These are phyloP conservation scores for Fraxinus sp. DNA, from an alignment of 305 asterid species.

Conservation along the genomic window DNA sequence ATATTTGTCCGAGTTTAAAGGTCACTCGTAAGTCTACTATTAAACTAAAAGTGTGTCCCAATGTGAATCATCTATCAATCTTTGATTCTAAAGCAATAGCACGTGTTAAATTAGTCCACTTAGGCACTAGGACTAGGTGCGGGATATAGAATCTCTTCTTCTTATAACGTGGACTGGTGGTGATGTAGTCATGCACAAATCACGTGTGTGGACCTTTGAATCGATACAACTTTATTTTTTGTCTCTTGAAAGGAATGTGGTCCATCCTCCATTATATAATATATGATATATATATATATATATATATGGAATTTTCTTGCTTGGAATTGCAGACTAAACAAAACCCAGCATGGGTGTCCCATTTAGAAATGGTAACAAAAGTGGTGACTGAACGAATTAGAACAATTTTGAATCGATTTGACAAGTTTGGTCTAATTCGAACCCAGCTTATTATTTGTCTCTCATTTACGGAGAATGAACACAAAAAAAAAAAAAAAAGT, in stretches of 20 bases:
- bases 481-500: background rate
- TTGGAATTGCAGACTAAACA: background rate
- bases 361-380: too few species aligned
- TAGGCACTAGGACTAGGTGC: background rate
- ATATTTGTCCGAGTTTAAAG: background rate
- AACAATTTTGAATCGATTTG: background rate
- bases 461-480: background rate
- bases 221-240: slow-evolving; percentile 36
- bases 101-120: background rate
- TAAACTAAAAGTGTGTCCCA: background rate
- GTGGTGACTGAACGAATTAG: background rate
- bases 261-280: background rate
- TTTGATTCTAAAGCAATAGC: background rate
- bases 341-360: too few species aligned
- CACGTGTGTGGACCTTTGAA: slow-evolving; percentile 47
- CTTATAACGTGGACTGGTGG: background rate
- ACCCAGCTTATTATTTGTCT: background rate
- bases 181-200: slow-evolving; percentile 43
- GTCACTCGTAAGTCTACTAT: background rate
- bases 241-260: slow-evolving; percentile 40
- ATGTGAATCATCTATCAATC: background rate
- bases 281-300: background rate
- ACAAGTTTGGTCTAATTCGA: background rate
- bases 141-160: background rate
- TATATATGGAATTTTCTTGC: slow-evolving; percentile 21